These are phyloP conservation scores for Dipodascus geniculatus DNA, from an alignment of 805 yeast genomes.

Conservation along the genomic window DNA sequence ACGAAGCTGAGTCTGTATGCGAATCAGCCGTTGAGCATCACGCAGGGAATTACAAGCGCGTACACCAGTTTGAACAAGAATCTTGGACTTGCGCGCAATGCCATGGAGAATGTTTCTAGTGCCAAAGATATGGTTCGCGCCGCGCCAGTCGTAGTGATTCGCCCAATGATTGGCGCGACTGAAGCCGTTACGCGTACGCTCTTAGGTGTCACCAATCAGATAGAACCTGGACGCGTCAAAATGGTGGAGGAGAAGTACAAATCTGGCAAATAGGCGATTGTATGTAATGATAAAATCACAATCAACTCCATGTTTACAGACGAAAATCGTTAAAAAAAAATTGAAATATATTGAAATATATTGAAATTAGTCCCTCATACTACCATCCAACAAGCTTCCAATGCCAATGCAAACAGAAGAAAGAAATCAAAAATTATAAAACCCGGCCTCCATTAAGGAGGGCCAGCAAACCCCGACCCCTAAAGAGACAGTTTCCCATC, in stretches of 20 bases:
- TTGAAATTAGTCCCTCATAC: neutral
- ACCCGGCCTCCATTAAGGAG: neutral
- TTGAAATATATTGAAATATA: no score
- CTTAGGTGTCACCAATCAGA: constrained; percentile 71
- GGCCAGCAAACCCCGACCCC: constrained; percentile 1
- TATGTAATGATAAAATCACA: neutral
- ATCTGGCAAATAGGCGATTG: neutral
- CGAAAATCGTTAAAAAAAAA: no score
- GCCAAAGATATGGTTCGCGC: constrained; percentile 57
- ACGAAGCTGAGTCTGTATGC: constrained; percentile 59
- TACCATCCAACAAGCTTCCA: neutral
- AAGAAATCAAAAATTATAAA: constrained; percentile 1
- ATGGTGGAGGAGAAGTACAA: constrained; percentile 10
- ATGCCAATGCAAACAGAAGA: neutral
- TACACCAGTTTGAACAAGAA: constrained; percentile 61
- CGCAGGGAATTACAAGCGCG: constrained; percentile 67
- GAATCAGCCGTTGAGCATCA: constrained; percentile 63
- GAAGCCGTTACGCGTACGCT: constrained; percentile 77
- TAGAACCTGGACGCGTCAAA: constrained; percentile 33
- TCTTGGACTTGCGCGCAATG: constrained; percentile 50
- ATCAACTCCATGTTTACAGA: no score
- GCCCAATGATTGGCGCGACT: constrained; percentile 88
- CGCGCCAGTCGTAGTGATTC: constrained; percentile 65
- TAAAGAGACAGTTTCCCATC: neutral
- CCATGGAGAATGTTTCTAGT: constrained; percentile 51